These are phyloP conservation scores for Omphalotus olearius DNA, from an alignment of 1,284 basidiomycete genomes.

Conservation along the genomic window DNA sequence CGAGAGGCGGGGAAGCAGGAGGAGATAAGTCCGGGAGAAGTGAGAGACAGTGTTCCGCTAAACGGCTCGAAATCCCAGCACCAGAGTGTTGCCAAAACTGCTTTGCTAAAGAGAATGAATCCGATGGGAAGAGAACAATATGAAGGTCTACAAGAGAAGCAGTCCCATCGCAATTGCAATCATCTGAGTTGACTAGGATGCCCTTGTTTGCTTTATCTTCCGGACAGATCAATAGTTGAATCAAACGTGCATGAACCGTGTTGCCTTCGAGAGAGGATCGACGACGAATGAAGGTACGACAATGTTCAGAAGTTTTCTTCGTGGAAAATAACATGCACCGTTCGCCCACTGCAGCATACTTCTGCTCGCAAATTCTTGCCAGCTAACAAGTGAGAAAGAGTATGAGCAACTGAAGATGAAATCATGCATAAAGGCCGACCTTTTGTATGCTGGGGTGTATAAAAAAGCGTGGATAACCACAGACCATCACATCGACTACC, in stretches of 20 bases:
- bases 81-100: constrained; percentile 98
- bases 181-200: constrained; percentile 22
- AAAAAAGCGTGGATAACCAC: constrained; percentile 98
- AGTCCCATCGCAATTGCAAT: constrained; percentile 15
- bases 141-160: constrained; percentile 56
- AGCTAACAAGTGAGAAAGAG: constrained; percentile 47
- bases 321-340: constrained; percentile 78
- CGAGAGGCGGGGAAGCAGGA: constrained; percentile 22
- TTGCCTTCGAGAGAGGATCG: constrained; percentile 38
- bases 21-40: constrained; percentile 46
- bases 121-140: constrained; percentile 75
- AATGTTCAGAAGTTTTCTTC: constrained; percentile 66
- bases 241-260: constrained; percentile 56
- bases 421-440: constrained; percentile 42
- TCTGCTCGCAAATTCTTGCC: constrained; percentile 69
- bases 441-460: constrained; percentile 87
- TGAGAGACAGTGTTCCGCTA: constrained; percentile 80
- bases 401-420: not conserved
- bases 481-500: constrained; percentile 80
- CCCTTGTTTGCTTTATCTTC: constrained; percentile 36
- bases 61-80: constrained; percentile 83
- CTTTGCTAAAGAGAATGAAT: constrained; percentile 72
- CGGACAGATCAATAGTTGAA: constrained; percentile 73
- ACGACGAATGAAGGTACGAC: constrained; percentile 70
- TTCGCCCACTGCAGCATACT: constrained; percentile 72